A percentile compares a stretch with the other conserved stretches of the same genome.
Evolutionary conservation across 2,329 filamentous ascomycete species (phyloP).

Genomic region (Bipolaris sorokiniana): DNA sequence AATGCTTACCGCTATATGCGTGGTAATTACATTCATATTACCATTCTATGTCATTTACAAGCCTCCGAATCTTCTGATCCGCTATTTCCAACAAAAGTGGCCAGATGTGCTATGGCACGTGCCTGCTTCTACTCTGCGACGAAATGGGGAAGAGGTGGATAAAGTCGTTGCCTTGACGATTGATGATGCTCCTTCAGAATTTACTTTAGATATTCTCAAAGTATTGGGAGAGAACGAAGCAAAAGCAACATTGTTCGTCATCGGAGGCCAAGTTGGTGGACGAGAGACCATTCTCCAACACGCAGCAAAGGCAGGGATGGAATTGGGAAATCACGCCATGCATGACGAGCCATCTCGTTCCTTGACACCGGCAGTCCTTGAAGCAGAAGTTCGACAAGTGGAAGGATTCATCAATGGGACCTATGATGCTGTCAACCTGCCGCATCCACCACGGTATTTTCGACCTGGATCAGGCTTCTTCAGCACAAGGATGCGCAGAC

Average conservation of each 20-base stretch:
- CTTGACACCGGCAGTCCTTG: slow-evolving; percentile 65
- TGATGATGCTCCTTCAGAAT: slow-evolving; percentile 79
- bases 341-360: slow-evolving; percentile 76
- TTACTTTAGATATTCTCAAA: slow-evolving; percentile 73
- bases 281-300: slow-evolving; percentile 57
- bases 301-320: slow-evolving; percentile 60
- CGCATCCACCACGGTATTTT: slow-evolving; percentile 70
- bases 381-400: slow-evolving; percentile 68
- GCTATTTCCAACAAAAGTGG: slow-evolving; percentile 72
- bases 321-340: slow-evolving; percentile 87
- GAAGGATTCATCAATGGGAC: slow-evolving; percentile 64
- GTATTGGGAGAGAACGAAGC: slow-evolving; percentile 69
- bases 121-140: slow-evolving; percentile 45
- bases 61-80: slow-evolving; percentile 73
- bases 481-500: slow-evolving; percentile 68
- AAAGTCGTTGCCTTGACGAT: slow-evolving; percentile 83
- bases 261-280: slow-evolving; percentile 74
- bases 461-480: slow-evolving; percentile 87
- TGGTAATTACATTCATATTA: slow-evolving; percentile 36
- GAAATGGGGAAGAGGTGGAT: slow-evolving; percentile 34
- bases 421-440: slow-evolving; percentile 53
- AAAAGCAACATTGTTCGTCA: slow-evolving; percentile 86
- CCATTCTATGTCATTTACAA: slow-evolving; percentile 76
- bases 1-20: slow-evolving; percentile 42
- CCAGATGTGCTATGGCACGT: slow-evolving; percentile 82